phyloP scores from a whole-genome alignment of 208 protist genomes.

The Lotmaria passim region DNA sequence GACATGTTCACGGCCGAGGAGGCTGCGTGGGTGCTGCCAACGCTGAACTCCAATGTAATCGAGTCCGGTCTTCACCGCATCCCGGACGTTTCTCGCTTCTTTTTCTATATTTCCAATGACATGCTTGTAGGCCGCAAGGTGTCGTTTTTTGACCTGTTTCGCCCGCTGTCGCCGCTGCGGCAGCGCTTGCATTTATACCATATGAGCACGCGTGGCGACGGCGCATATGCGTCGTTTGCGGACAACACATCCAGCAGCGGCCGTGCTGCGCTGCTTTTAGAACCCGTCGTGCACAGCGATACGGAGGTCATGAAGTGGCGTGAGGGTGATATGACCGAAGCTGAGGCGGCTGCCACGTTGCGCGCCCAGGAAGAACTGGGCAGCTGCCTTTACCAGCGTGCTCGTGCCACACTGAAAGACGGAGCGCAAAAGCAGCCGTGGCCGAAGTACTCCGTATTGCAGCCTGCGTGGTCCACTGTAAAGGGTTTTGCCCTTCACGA shows the following conservation, averaged over 20 bases:
- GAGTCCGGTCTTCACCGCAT: constrained; percentile 53
- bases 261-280: constrained; percentile 20
- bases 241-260: neutral
- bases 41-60: constrained; percentile 47
- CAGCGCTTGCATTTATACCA: constrained; percentile 8
- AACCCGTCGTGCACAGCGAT: constrained; percentile 34
- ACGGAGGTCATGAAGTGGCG: neutral
- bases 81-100: constrained; percentile 46
- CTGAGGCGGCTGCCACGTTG: neutral
- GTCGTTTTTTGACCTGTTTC: constrained; percentile 54
- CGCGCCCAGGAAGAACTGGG: constrained; percentile 9
- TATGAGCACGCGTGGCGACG: neutral
- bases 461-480: constrained; percentile 17
- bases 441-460: neutral
- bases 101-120: constrained; percentile 60
- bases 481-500: constrained; percentile 19
- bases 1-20: constrained; percentile 43
- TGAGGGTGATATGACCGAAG: neutral
- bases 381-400: constrained; percentile 15
- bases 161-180: constrained; percentile 38
- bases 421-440: neutral
- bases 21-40: constrained; percentile 35
- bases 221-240: neutral
- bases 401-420: neutral
- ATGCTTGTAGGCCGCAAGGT: constrained; percentile 46